These are phyloP conservation scores for Ogataea degrootiae DNA, from an alignment of 805 yeast genomes.

Conservation along the genomic window DNA sequence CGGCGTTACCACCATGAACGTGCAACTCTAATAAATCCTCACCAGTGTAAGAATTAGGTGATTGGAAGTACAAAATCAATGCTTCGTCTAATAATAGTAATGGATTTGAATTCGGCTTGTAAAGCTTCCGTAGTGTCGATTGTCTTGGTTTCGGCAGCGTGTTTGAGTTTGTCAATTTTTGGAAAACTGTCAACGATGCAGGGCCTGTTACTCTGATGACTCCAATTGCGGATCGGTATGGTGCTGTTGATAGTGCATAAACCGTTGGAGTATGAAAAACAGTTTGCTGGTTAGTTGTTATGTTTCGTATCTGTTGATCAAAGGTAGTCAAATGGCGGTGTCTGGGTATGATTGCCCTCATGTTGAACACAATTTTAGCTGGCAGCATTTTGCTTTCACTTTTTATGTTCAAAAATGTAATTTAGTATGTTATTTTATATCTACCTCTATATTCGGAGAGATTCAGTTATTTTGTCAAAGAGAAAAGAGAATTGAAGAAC, in stretches of 20 bases:
- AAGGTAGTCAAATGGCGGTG: too few species aligned
- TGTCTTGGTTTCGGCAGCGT: constrained; percentile 42
- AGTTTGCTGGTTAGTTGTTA: neutral
- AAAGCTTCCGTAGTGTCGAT: constrained; percentile 58
- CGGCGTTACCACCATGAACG: constrained; percentile 90
- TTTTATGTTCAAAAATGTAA: too few species aligned
- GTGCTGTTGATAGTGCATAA: constrained; percentile 84
- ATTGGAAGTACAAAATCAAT: constrained; percentile 58
- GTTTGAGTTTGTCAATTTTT: constrained; percentile 39
- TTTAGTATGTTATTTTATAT: too few species aligned
- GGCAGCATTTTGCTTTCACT: too few species aligned
- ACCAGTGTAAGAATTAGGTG: constrained; percentile 85
- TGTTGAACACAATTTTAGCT: too few species aligned
- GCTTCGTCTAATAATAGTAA: constrained; percentile 67
- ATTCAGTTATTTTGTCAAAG: too few species aligned
- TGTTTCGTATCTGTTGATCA: neutral
- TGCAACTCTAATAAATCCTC: constrained; percentile 90
- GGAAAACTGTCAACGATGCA: constrained; percentile 41
- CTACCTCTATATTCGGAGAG: too few species aligned
- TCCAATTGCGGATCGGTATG: constrained; percentile 80
- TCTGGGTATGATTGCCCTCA: too few species aligned
- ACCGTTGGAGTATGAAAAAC: constrained; percentile 53
- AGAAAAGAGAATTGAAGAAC: too few species aligned
- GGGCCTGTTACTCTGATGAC: constrained; percentile 82
- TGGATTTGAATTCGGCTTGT: constrained; percentile 31